These are phyloP conservation scores for Ogataea chonburiensis DNA, from an alignment of 805 yeast species.

Conservation along the genomic window DNA sequence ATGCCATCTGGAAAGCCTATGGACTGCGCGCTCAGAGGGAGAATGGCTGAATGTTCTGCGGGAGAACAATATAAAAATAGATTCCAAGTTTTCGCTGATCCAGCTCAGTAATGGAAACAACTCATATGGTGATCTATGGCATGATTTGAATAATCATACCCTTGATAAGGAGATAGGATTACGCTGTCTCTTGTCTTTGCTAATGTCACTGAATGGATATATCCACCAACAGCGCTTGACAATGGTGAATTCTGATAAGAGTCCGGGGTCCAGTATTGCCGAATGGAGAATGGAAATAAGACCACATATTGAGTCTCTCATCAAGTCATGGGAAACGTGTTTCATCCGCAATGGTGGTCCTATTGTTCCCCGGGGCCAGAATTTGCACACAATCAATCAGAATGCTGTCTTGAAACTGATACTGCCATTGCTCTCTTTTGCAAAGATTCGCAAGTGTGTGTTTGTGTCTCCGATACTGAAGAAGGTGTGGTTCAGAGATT, in stretches of 20 bases:
- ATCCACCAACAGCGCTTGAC: slow-evolving; percentile 52
- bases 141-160: slow-evolving; percentile 44
- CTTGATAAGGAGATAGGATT: slow-evolving; percentile 42
- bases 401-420: slow-evolving; percentile 61
- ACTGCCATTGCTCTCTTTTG: slow-evolving; percentile 63
- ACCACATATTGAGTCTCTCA: slow-evolving; percentile 54
- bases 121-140: slow-evolving; percentile 51
- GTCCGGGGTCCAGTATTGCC: slow-evolving; percentile 46
- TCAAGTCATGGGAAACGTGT: slow-evolving; percentile 67
- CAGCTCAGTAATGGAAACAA: slow-evolving; percentile 56
- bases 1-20: slow-evolving; percentile 57
- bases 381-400: slow-evolving; percentile 46
- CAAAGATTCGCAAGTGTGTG: slow-evolving; percentile 64
- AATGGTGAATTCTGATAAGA: slow-evolving; percentile 27
- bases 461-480: slow-evolving; percentile 60
- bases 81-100: slow-evolving; percentile 54
- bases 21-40: slow-evolving; percentile 49
- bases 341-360: slow-evolving; percentile 65
- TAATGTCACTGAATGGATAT: slow-evolving; percentile 66
- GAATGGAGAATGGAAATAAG: slow-evolving; percentile 65
- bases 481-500: slow-evolving; percentile 62
- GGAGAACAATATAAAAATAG: slow-evolving; percentile 40
- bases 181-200: slow-evolving; percentile 51
- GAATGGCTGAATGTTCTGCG: slow-evolving; percentile 51
- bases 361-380: slow-evolving; percentile 50